Evolutionary conservation across 2,329 filamentous ascomycete species (phyloP).

Genomic region (Pyrenophora graminea): DNA sequence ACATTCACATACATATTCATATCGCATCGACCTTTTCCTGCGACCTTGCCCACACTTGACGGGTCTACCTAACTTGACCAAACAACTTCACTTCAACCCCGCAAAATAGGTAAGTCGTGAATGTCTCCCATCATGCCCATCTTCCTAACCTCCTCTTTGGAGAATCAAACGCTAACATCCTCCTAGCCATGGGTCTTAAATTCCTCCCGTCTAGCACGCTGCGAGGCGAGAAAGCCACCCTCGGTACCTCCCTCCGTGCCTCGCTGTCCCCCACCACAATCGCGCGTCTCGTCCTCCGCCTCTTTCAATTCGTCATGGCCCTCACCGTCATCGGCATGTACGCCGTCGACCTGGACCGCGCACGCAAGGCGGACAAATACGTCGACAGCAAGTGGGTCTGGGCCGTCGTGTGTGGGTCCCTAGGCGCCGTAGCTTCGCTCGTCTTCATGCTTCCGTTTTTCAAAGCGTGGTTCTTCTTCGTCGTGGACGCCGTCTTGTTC

Average conservation of each 20-base stretch:
- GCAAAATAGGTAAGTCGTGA: no score
- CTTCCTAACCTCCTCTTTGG: no score
- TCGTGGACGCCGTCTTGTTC: slow-evolving; percentile 71
- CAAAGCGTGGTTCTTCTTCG: slow-evolving; percentile 58
- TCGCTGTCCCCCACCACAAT: slow-evolving; percentile 23
- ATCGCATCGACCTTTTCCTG: no score
- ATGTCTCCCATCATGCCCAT: no score
- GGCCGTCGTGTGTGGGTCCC: slow-evolving; percentile 53
- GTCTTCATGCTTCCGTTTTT: slow-evolving; percentile 67
- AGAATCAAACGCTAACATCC: neutral
- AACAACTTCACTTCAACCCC: no score
- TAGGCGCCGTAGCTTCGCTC: slow-evolving; percentile 41
- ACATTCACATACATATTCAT: no score
- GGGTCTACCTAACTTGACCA: no score
- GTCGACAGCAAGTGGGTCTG: slow-evolving; percentile 56
- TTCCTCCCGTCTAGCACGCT: slow-evolving; percentile 37
- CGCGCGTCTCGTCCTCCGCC: slow-evolving; percentile 66
- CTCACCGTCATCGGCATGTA: slow-evolving; percentile 77
- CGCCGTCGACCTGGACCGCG: slow-evolving; percentile 44
- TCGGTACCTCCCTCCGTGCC: slow-evolving; percentile 27
- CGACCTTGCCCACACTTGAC: no score
- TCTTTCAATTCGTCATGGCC: slow-evolving; percentile 76
- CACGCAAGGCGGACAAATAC: slow-evolving; percentile 51
- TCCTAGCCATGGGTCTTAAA: slow-evolving; percentile 30
- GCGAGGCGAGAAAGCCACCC: slow-evolving; percentile 37